phyloP scores from a whole-genome alignment of 306 rosid genomes.

The Trifolium subterraneum region DNA sequence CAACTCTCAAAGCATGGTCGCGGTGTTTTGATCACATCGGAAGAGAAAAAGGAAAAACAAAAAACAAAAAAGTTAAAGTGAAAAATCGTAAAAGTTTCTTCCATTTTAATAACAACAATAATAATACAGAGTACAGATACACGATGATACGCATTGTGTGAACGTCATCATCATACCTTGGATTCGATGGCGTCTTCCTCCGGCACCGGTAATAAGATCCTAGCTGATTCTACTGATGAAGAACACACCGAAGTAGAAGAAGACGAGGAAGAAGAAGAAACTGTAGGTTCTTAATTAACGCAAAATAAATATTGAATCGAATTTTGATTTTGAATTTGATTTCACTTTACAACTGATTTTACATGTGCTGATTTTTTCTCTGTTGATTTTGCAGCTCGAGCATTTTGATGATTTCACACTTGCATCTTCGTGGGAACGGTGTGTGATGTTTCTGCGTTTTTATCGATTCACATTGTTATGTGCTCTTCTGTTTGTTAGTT shows the following conservation, averaged over 20 bases:
- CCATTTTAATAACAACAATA: neutral
- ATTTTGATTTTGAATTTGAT: conserved; percentile 13
- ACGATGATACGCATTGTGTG: conserved; percentile 15
- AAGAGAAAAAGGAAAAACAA: neutral
- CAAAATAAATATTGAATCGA: neutral
- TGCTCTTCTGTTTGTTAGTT: neutral
- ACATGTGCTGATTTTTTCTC: conserved; percentile 1
- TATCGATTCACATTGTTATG: neutral
- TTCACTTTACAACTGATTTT: conserved; percentile 6
- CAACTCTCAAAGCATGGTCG: neutral
- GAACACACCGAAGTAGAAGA: conserved; percentile 57
- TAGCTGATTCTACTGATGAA: conserved; percentile 50
- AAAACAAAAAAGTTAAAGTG: neutral
- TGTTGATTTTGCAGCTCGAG: conserved; percentile 66
- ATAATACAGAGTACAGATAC: neutral
- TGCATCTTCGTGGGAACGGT: conserved; percentile 99
- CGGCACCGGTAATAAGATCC: conserved; percentile 58
- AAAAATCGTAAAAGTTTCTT: conserved; percentile 15
- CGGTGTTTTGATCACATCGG: conserved; percentile 23
- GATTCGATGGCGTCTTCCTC: conserved; percentile 81
- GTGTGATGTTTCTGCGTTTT: conserved; percentile 52
- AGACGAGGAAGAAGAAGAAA: conserved; percentile 50
- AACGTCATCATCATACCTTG: conserved; percentile 38
- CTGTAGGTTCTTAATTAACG: conserved; percentile 37
- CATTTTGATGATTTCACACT: conserved; percentile 97